A percentile compares a stretch with the other conserved stretches of the same genome.
These are phyloP conservation scores for Ophiocordyceps camponoti-floridani DNA, from an alignment of 2,329 filamentous ascomycete species.

Conservation along the genomic window DNA sequence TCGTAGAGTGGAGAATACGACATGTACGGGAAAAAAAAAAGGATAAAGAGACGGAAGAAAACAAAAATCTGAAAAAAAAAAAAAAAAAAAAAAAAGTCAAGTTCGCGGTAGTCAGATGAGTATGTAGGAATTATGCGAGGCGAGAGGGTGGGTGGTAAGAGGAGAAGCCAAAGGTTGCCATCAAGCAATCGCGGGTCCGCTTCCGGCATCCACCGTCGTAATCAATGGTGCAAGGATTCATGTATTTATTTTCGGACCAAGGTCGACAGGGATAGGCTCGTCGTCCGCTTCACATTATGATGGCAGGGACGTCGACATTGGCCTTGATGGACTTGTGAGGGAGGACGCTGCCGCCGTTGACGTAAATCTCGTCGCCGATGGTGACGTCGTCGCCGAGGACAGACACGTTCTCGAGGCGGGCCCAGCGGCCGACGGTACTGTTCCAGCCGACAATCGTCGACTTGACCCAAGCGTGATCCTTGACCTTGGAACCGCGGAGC, in stretches of 20 bases:
- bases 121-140: background rate
- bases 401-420: conserved; percentile 92
- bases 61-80: too few relatives aligned
- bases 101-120: background rate
- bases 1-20: background rate
- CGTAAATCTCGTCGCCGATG: conserved; percentile 95
- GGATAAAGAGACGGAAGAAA: background rate
- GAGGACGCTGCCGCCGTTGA: conserved; percentile 88
- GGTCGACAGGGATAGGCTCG: too few relatives aligned
- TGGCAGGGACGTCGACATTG: conserved; percentile 70
- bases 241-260: too few relatives aligned
- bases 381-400: conserved; percentile 95
- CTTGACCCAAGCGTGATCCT: conserved; percentile 98
- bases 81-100: background rate
- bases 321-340: conserved; percentile 98
- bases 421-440: conserved; percentile 89
- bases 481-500: conserved; percentile 78
- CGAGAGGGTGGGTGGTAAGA: too few relatives aligned
- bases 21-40: background rate
- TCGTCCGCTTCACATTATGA: conserved; percentile 57
- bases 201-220: too few relatives aligned
- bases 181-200: too few relatives aligned
- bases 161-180: too few relatives aligned
- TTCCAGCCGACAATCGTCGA: conserved; percentile 98
- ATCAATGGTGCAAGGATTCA: too few relatives aligned